Conservation (phyloP, 345 rosid genomes). For the Dovyalis caffra region DNA sequence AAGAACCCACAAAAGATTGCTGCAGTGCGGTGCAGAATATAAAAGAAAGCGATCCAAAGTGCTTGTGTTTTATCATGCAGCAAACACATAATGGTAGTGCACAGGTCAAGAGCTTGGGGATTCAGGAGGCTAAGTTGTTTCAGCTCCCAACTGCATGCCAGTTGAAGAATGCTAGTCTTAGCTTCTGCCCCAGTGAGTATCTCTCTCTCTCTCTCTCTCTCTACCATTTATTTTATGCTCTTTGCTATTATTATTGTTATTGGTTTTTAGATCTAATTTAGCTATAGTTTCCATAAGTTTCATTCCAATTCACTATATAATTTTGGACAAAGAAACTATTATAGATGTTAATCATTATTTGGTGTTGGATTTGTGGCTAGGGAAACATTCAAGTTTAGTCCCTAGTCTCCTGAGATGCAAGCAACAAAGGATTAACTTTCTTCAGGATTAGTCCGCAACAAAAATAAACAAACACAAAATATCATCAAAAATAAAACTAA, state of each 20-base stretch:
- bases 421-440: background rate
- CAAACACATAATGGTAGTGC: conserved; percentile 52
- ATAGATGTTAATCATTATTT: background rate
- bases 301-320: background rate
- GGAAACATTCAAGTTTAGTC: background rate
- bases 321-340: background rate
- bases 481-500: background rate
- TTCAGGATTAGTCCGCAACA: background rate
- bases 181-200: conserved; percentile 63
- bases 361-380: background rate
- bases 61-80: conserved; percentile 73
- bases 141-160: conserved; percentile 83
- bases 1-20: conserved; percentile 56
- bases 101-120: conserved; percentile 56
- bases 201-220: background rate
- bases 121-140: conserved; percentile 59
- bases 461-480: background rate
- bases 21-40: conserved; percentile 54
- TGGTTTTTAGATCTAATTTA: background rate
- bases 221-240: background rate
- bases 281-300: background rate
- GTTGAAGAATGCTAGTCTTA: conserved; percentile 59
- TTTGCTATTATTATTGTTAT: background rate
- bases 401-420: background rate
- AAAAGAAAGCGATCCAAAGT: conserved; percentile 61